phyloP scores from a whole-genome alignment of 208 protist species.

The Sergeia podlipaevii region DNA sequence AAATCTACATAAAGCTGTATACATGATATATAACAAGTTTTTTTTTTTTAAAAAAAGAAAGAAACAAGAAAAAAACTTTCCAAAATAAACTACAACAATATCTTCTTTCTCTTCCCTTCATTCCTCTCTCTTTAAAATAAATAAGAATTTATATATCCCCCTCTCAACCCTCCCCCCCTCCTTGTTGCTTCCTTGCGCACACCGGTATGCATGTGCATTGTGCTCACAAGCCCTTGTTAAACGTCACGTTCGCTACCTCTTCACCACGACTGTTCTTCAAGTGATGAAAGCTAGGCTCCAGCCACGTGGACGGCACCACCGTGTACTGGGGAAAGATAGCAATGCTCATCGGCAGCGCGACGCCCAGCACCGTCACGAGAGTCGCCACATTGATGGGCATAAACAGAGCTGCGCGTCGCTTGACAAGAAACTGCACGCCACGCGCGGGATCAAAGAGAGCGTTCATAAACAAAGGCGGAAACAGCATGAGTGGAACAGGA shows the following conservation, averaged over 20 bases:
- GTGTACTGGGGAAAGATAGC: constrained; percentile 56
- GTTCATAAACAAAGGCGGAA: constrained; percentile 72
- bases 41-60: constrained; percentile 12
- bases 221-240: constrained; percentile 48
- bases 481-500: constrained; percentile 56
- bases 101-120: neutral
- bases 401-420: constrained; percentile 29
- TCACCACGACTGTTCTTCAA: constrained; percentile 29
- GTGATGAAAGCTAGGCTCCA: constrained; percentile 36
- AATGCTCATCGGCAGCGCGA: constrained; percentile 49
- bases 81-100: neutral
- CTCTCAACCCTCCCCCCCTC: neutral
- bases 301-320: constrained; percentile 27
- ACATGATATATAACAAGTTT: constrained; percentile 8
- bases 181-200: no score
- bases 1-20: neutral
- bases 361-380: constrained; percentile 32
- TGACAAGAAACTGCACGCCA: constrained; percentile 27
- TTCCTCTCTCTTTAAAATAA: neutral
- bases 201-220: neutral
- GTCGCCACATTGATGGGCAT: constrained; percentile 41
- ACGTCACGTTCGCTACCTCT: constrained; percentile 26
- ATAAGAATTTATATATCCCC: neutral
- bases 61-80: constrained; percentile 7
- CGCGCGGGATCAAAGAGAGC: constrained; percentile 27